These are phyloP conservation scores for Aureobasidium sp. DNA, from an alignment of 2,329 filamentous ascomycete species.

Conservation along the genomic window DNA sequence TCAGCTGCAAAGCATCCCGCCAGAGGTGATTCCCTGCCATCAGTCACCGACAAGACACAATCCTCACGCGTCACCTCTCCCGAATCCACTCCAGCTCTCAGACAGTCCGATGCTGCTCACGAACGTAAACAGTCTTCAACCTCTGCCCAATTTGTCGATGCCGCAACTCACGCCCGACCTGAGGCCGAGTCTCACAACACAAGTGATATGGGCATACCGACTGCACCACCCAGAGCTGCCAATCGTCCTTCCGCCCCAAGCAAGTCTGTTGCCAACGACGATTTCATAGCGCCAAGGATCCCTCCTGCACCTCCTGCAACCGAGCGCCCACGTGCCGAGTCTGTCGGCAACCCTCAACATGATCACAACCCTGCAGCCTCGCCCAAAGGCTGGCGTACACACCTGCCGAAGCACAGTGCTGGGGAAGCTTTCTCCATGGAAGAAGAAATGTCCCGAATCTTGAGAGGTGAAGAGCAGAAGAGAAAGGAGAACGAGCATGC, in stretches of 20 bases:
- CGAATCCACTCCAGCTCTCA: slow-evolving; percentile 32
- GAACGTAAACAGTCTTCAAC: slow-evolving; percentile 34
- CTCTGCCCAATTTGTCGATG: slow-evolving; percentile 29
- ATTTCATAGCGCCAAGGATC: slow-evolving; percentile 39
- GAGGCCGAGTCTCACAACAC: slow-evolving; percentile 30
- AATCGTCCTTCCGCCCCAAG: slow-evolving; percentile 36
- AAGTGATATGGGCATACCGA: slow-evolving; percentile 35
- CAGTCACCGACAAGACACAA: slow-evolving; percentile 25
- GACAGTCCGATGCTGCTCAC: slow-evolving; percentile 22
- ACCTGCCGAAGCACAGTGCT: slow-evolving; percentile 50
- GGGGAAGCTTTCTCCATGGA: slow-evolving; percentile 90
- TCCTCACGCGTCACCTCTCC: slow-evolving; percentile 21
- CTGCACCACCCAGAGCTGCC: slow-evolving; percentile 39
- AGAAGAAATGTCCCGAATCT: slow-evolving; percentile 85
- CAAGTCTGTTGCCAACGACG: slow-evolving; percentile 33
- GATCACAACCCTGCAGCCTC: slow-evolving; percentile 25
- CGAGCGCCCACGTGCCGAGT: slow-evolving; percentile 28
- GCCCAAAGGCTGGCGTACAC: slow-evolving; percentile 22
- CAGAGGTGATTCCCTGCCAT: slow-evolving; percentile 52
- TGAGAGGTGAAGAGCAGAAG: slow-evolving; percentile 60
- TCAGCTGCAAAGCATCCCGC: slow-evolving; percentile 34
- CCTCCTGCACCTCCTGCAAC: slow-evolving; percentile 34
- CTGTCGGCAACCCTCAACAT: slow-evolving; percentile 37
- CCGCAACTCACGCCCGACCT: slow-evolving; percentile 21
- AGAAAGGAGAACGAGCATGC: slow-evolving; percentile 31